Evolutionary conservation across 208 protist species (phyloP), one percentile per base, ranked within the genome.

Genomic region (Leishmania arabica): DNA sequence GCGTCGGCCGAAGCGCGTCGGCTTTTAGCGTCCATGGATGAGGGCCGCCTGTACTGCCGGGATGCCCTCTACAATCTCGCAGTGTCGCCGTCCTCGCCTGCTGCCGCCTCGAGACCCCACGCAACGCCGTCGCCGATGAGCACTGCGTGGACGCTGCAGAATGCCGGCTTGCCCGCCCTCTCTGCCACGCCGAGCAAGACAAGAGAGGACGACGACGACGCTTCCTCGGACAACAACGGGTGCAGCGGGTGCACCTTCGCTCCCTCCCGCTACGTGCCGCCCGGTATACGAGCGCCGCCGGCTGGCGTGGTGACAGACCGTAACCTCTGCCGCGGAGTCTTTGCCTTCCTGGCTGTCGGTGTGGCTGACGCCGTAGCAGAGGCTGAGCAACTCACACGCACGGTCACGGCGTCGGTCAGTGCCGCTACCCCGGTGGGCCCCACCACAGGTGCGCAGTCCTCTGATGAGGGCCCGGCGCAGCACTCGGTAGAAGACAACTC

Each of bases 251-350:
- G 64, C 47, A 69, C 69, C 37, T 88, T 83, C 58, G 81, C 85
- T 1, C 24, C 65, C 1, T 88, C 85, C 19, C 78, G 78, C 78
- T 85, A 83, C 42, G 81, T 85, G 37, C 88, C 93, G 53, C 75
- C 51, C 19, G 73, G 65, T 34, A 90, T 82, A 34, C 89, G 91
- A 65, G 60, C 90, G 56, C 93, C 93, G 8, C 80, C 85, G 6
- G 91, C 86, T 21, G 93, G 92, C 34, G 92, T 97, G 19, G 86
- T 95, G 45, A 95, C 92, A 31, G 93, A 97, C 21, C 88, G 90
- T 31, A 95, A 95, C 79, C 82, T 94, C 15, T 89, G 90, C 84
- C 82, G 77, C 49, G 93, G 93, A 31, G 54, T 77, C n/a, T 97
- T 95, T 82, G 89, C 91, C 58, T 95, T 95, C 65, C 53, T 92